Percentiles rank a stretch among this genome's conserved stretches.
Evolutionary conservation across 768 basidiomycete genomes (phyloP).

Genomic region (Clitopilus passeckerianus): DNA sequence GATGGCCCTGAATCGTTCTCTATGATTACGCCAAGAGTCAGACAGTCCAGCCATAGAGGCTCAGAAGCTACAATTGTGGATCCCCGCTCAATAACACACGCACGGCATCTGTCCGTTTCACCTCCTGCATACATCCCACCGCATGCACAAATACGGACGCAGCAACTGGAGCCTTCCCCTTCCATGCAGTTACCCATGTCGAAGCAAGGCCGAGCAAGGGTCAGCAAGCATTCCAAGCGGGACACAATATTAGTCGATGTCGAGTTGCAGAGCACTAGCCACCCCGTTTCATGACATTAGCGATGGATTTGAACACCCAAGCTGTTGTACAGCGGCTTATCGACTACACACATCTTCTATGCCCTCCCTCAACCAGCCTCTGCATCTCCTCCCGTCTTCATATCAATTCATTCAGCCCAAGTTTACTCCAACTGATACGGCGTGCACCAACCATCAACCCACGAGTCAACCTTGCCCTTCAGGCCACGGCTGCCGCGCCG

Average conservation of each 20-base stretch:
- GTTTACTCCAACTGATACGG: too few relatives aligned
- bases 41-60: conserved; percentile 1
- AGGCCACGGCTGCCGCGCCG: too few relatives aligned
- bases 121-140: conserved; percentile 25
- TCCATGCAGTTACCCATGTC: conserved; percentile 41
- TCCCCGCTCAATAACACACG: conserved; percentile 13
- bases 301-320: neutral
- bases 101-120: conserved; percentile 26
- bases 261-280: conserved; percentile 6
- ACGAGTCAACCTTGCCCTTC: too few relatives aligned
- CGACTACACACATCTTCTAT: too few relatives aligned
- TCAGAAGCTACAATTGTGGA: neutral
- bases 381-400: too few relatives aligned
- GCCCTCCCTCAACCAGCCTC: too few relatives aligned
- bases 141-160: conserved; percentile 35
- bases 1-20: neutral
- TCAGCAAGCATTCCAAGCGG: neutral
- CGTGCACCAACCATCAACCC: too few relatives aligned
- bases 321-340: neutral
- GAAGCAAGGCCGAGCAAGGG: neutral
- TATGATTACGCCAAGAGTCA: conserved; percentile 11
- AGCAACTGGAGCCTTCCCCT: conserved; percentile 51
- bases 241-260: conserved; percentile 3
- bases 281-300: neutral
- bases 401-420: too few relatives aligned